phyloP scores from a whole-genome alignment of 495 filamentous ascomycete genomes.

The Penicillium angulare region DNA sequence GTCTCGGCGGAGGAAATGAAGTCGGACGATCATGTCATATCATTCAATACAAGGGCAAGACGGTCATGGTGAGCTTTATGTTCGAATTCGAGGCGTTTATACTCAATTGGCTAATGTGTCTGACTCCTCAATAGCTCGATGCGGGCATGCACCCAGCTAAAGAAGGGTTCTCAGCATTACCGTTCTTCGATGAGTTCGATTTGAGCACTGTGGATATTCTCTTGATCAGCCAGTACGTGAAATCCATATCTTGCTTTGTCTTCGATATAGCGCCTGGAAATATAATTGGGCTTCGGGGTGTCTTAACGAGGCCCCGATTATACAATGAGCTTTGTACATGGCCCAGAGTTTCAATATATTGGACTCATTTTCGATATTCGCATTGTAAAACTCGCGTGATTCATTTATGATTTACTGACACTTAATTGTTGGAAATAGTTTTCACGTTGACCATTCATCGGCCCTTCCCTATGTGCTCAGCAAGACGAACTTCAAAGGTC shows the following conservation, averaged over 20 bases:
- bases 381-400: too few species aligned
- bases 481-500: constrained; percentile 94
- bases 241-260: background rate
- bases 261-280: too few species aligned
- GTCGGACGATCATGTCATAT: constrained; percentile 97
- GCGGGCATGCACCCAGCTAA: constrained; percentile 97
- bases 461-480: constrained; percentile 94
- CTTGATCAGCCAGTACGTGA: constrained; percentile 92
- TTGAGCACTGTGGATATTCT: constrained; percentile 95
- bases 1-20: constrained; percentile 92
- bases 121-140: constrained; percentile 60
- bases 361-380: too few species aligned
- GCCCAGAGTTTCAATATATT: too few species aligned
- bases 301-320: too few species aligned
- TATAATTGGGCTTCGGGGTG: too few species aligned
- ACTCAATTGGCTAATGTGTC: background rate
- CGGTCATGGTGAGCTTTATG: constrained; percentile 81
- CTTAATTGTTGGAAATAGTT: constrained; percentile 53
- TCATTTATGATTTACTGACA: background rate
- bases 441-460: constrained; percentile 95
- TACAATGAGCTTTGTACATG: too few species aligned
- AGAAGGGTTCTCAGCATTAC: constrained; percentile 87
- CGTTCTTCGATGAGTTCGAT: constrained; percentile 98
- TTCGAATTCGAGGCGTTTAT: too few species aligned
- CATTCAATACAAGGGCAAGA: constrained; percentile 98